Evolutionary conservation across 2,329 filamentous ascomycete species (phyloP).

Genomic region (Talaromyces rugulosus): DNA sequence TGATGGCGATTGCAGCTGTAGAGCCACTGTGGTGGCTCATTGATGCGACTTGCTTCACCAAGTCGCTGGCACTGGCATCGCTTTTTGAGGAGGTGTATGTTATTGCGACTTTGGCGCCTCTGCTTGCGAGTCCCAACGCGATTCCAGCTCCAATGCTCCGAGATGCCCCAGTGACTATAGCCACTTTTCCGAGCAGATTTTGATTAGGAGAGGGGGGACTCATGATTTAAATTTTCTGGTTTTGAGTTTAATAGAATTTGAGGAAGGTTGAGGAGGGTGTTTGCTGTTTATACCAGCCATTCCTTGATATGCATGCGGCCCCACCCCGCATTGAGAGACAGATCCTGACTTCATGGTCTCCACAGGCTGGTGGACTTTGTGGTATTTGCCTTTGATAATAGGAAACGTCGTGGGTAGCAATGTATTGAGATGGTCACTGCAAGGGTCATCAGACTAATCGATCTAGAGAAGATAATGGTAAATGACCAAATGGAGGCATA

Average conservation of each 20-base stretch:
- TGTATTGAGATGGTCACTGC: not conserved
- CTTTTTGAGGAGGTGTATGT: constrained; percentile 41
- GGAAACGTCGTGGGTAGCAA: not conserved
- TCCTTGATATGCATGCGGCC: not conserved
- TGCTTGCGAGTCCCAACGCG: constrained; percentile 45
- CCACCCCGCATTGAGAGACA: not conserved
- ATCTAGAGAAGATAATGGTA: not conserved
- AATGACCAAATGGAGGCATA: too few relatives aligned
- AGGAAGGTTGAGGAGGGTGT: not conserved
- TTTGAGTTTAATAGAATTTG: not conserved
- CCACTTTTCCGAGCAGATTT: constrained; percentile 27
- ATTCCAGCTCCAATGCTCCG: constrained; percentile 48
- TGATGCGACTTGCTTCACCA: constrained; percentile 15
- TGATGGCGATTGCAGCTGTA: not conserved
- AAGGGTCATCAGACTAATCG: not conserved
- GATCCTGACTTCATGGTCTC: not conserved
- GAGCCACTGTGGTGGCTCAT: not conserved
- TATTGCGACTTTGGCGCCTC: constrained; percentile 43
- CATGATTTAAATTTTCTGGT: not conserved
- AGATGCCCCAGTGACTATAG: constrained; percentile 49
- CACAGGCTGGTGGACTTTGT: not conserved
- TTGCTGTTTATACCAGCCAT: not conserved
- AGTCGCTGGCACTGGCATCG: constrained; percentile 21
- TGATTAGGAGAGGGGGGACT: not conserved
- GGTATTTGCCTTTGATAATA: not conserved